Base-by-base conservation (phyloP, 192 early-diverging fungal genomes). In the Rhizophagus clarus region DNA sequence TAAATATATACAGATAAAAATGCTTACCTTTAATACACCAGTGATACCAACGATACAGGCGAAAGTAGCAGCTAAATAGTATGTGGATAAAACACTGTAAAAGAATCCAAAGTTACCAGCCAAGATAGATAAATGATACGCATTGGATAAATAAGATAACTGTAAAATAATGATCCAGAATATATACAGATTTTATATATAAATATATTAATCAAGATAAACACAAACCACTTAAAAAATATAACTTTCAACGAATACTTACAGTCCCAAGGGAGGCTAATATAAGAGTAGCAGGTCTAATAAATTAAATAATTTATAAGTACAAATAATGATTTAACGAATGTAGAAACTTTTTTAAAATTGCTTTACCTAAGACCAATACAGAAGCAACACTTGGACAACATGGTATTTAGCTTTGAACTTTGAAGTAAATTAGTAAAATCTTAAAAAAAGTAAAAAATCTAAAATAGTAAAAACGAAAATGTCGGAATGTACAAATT, bases 341-440 rank as follows among this genome's bases (percentile, higher is more conserved):
- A 37, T 71, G 24, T 37, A 7, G 32, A 49, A 63, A 37, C 6
- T 2, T 14, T 63, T 42, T 40, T 0, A 6, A 68, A n/a, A 32
- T 15, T 42, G 11, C 22, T 29, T 24, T 74, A 81, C 80, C 75
- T 81, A 24, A 81, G 29, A 29, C 68, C 80, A 42, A 81, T 77
- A 40, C 80, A 81, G 26, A 81, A 74, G 29, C 80, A 81, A 37
- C 80, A 81, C 12, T 81, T 81, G 17, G 17, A 34, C 64, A 81
- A 77, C 80, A 81, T 81, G 28, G 10, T 80, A 7, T 64, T 64
- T 4, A 64, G n/a, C n/a, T n/a, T n/a, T n/a, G n/a, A 29, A 29
- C 12, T 28, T 28, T 28, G 3, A 28, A 64, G 14, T 28, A 64
- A 64, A 29, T 63, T 28, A 26, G 6, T 37, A 37, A 37, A 37